Percentiles rank a stretch among this genome's conserved stretches.
Conservation (phyloP, 2,329 filamentous ascomycete species). For the Fusarium fracticaudum region DNA sequence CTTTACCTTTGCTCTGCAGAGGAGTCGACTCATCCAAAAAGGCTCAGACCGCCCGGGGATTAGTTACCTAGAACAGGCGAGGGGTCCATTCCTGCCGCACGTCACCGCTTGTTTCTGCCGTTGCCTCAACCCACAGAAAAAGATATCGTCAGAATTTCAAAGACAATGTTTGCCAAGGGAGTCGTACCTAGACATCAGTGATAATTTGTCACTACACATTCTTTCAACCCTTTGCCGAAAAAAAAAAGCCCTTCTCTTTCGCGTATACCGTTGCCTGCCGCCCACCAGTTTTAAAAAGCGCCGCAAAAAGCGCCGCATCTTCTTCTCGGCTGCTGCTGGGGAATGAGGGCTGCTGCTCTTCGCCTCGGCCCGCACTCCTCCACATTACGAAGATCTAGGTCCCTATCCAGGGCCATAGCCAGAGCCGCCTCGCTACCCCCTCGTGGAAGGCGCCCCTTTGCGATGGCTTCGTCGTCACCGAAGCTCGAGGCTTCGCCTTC, state of each 20-base stretch:
- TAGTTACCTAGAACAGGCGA: slow-evolving; percentile 14
- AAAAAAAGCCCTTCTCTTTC: background rate
- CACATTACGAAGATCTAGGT: slow-evolving; percentile 32
- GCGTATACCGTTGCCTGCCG: slow-evolving; percentile 12
- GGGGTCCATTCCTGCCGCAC: slow-evolving; percentile 40
- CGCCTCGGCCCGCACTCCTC: slow-evolving; percentile 38
- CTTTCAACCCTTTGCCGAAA: background rate
- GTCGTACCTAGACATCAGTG: background rate
- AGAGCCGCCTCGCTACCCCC: slow-evolving; percentile 22
- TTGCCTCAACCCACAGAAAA: slow-evolving; percentile 35
- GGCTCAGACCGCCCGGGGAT: slow-evolving; percentile 16
- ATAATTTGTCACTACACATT: background rate
- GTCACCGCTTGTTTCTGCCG: slow-evolving; percentile 44
- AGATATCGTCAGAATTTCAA: slow-evolving; percentile 23
- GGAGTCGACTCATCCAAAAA: background rate
- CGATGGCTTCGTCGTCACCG: slow-evolving; percentile 32
- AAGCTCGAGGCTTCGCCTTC: slow-evolving; percentile 8
- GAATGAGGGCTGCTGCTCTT: slow-evolving; percentile 43
- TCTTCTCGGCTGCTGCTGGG: slow-evolving; percentile 13
- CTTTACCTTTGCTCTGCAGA: slow-evolving; percentile 6
- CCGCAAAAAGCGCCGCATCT: slow-evolving; percentile 8
- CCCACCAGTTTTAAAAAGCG: background rate
- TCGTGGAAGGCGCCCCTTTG: slow-evolving; percentile 19
- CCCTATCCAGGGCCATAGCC: slow-evolving; percentile 4
- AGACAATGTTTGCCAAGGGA: slow-evolving; percentile 5